Evolutionary conservation across 2,329 filamentous ascomycete species (phyloP).

Genomic region (Leptoxyphium fumago): DNA sequence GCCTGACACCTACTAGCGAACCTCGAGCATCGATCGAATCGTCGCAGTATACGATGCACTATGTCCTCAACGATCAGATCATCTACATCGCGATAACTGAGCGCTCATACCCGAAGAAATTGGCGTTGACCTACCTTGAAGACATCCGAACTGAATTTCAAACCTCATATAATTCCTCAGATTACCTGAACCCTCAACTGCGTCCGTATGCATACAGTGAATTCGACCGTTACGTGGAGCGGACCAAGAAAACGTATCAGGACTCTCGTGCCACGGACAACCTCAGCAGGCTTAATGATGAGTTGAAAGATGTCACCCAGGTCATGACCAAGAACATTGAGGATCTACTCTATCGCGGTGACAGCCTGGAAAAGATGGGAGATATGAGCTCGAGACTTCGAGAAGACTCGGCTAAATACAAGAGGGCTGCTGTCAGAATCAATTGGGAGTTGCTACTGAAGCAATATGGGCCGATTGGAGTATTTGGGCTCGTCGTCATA

Average conservation of each 20-base stretch:
- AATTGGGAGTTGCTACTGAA: constrained; percentile 96
- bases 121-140: constrained; percentile 94
- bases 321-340: constrained; percentile 99
- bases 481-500: constrained; percentile 65
- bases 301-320: constrained; percentile 93
- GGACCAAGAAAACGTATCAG: constrained; percentile 86
- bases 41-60: constrained; percentile 74
- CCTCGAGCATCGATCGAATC: constrained; percentile 86
- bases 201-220: constrained; percentile 95
- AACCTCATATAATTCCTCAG: constrained; percentile 59
- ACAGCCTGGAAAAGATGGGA: constrained; percentile 91
- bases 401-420: constrained; percentile 91
- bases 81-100: constrained; percentile 93
- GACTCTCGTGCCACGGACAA: constrained; percentile 85
- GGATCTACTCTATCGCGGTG: constrained; percentile 85
- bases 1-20: constrained; percentile 77
- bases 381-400: constrained; percentile 76
- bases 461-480: constrained; percentile 87
- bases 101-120: constrained; percentile 86
- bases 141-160: constrained; percentile 86
- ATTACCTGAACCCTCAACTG: constrained; percentile 59
- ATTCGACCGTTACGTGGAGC: constrained; percentile 92
- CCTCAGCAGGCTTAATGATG: constrained; percentile 88
- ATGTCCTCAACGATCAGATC: constrained; percentile 68
- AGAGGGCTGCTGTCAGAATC: constrained; percentile 80